phyloP scores from a whole-genome alignment of 495 filamentous ascomycete species.

The Oidiodendron maius region DNA sequence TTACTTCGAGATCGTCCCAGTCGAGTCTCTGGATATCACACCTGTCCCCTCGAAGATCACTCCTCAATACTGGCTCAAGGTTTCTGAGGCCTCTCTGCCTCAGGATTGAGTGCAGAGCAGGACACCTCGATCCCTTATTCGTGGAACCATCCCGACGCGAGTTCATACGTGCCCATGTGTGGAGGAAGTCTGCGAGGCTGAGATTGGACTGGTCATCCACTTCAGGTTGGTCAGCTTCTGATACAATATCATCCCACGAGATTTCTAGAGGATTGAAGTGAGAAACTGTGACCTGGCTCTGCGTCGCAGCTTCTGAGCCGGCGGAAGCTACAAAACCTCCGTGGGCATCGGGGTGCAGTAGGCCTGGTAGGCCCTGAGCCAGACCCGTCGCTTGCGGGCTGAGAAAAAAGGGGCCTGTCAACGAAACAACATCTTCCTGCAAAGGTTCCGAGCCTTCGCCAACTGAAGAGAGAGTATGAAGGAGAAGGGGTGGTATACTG shows the following conservation, averaged over 20 bases:
- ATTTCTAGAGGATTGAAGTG: not conserved
- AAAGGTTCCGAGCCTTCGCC: not conserved
- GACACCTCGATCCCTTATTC: not conserved
- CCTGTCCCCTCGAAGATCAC: slow-evolving; percentile 48
- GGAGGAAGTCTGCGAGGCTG: slow-evolving; percentile 18
- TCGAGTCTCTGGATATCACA: slow-evolving; percentile 77
- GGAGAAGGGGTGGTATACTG: slow-evolving; percentile 20
- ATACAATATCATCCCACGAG: slow-evolving; percentile 2
- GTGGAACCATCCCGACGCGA: not conserved
- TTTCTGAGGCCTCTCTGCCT: slow-evolving; percentile 4
- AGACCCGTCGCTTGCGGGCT: not conserved
- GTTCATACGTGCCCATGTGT: slow-evolving; percentile 8
- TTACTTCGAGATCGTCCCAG: slow-evolving; percentile 61
- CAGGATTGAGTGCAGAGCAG: slow-evolving; percentile 3
- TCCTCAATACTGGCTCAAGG: not conserved
- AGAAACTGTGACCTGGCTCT: not conserved
- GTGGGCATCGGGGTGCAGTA: slow-evolving; percentile 6
- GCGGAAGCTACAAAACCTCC: slow-evolving; percentile 3
- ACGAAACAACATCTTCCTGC: slow-evolving; percentile 8
- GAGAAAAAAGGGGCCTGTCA: slow-evolving; percentile 1
- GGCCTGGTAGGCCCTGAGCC: not conserved
- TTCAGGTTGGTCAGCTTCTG: slow-evolving; percentile 18
- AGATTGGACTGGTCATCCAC: slow-evolving; percentile 22
- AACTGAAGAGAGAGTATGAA: not conserved
- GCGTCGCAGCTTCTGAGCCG: slow-evolving; percentile 3